Evolutionary conservation across 495 filamentous ascomycete genomes (phyloP), one percentile per base, ranked within the genome.

Genomic region (Penicillium bovifimosum): DNA sequence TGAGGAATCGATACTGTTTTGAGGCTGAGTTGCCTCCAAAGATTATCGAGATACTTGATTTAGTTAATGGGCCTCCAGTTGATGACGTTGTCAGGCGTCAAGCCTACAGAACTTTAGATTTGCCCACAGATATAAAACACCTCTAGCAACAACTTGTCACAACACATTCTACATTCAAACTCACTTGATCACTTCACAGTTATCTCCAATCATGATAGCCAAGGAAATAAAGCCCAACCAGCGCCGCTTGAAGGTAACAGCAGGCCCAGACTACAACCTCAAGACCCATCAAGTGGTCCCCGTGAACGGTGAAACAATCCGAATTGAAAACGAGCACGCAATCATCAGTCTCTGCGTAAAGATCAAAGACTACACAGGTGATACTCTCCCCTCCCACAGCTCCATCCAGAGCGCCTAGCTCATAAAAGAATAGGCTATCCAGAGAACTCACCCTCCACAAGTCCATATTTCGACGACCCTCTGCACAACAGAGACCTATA

Each of bases 401-500:
- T 17, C 47, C 33, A 14, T 41, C n/a, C 13, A 47, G 24, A 52
- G n/a, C 55, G 9, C 49, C 27, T 41, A 27, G 31, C 43, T 61
- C 34, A 51, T 52, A 63, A 75, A 77, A 76, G 65, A 54, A 62
- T 40, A 72, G 86, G 85, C 26, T 73, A 86, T 50, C 85, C 86
- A 4, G 71, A 67, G 18, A 56, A 61, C 40, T 82, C 85, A 14
- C 83, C 85, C 0, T 50, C 56, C 3, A 82, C 83, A 2, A 83
- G 81, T 41, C 64, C 78, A 2, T 96, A 96, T 73, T 96, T 98
- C 76, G 69, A 76, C 24, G 69, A 80, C 17, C 78, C 83, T 9
- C 68, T 74, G 16, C 90, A 95, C 66, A 76, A 72, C 38, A 68
- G 76, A 20, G 90, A 96, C 67, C 83, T 85, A 56, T 96, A 96